Base-by-base conservation (phyloP, 352 stramenopile genomes). In the Pythium periplocum region DNA sequence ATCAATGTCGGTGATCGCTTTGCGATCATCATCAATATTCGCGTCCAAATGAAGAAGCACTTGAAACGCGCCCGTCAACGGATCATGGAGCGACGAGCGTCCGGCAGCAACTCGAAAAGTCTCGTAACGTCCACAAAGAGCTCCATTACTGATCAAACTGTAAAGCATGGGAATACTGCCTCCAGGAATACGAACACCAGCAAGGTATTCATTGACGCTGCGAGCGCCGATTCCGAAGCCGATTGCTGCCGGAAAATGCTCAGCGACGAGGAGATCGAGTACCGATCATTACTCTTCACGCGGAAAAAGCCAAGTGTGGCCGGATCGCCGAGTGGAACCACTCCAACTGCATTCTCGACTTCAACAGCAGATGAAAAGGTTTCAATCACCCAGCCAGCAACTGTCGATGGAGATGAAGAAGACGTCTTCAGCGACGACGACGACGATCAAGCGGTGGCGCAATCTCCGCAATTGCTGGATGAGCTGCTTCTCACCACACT, bases 401-500 rank as follows among this genome's bases (percentile, higher is more conserved):
- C 17, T 26, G 17, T 26, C 17, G 17, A 26, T 26, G 17, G 17
- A 26, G 17, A 26, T 26, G 17, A 26, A 2, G 61, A 73, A 9
- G 63, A 73, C 43, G 45, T 51, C 3, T 57, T 85, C 1, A 82
- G 66, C 0, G 75, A 74, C 42, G 69, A 85, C 11, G 78, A 87
- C 31, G 75, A 84, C 11, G 78, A 74, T 10, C 47, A 58, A 2
- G 73, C 78, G 5, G 73, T 89, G 2, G 68, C 67, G 0, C 75
- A 89, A 48, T 92, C 81, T 0, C 67, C 76, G 6, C 77, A 90
- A 39, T 46, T 86, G 4, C 67, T 92, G 0, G 81, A 92, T 11
- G 81, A 92, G 51, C 43, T 90, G 32, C 55, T 92, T 33, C 48
- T 92, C 1, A 88, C 77, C n/a, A 92, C 78, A 4, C 48, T 92